Conservation (phyloP, 345 rosid genomes). For the Psidium friedrichsthalianum region DNA sequence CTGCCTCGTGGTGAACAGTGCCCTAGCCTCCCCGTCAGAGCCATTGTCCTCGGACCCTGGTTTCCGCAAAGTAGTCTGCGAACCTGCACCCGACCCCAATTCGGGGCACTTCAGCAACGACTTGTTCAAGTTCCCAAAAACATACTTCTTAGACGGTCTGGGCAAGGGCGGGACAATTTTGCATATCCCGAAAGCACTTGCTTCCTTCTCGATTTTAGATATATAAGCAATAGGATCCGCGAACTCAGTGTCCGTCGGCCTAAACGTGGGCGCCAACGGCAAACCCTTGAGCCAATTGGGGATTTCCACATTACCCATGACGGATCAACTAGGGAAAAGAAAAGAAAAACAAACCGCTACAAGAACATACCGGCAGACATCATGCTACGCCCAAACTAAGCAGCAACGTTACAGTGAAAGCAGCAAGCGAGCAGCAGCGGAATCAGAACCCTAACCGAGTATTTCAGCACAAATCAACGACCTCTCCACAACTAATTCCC, state of each 20-base stretch:
- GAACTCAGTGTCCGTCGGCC: conserved; percentile 96
- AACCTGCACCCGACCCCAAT: conserved; percentile 32
- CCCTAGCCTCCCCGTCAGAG: conserved; percentile 43
- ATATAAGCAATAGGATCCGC: conserved; percentile 97
- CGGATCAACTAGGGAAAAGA: neutral
- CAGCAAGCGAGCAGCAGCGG: neutral
- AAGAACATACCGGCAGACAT: neutral
- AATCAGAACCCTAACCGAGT: neutral
- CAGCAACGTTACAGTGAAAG: neutral
- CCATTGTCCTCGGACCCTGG: conserved; percentile 10
- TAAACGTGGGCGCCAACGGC: conserved; percentile 85
- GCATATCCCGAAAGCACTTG: conserved; percentile 88
- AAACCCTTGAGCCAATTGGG: conserved; percentile 80
- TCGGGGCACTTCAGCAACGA: conserved; percentile 74
- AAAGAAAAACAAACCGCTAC: conserved; percentile 1
- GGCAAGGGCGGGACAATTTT: conserved; percentile 95
- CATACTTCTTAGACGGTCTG: conserved; percentile 83
- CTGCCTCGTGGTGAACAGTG: conserved; percentile 90
- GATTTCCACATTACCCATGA: conserved; percentile 80
- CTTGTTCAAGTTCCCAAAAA: conserved; percentile 67
- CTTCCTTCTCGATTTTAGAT: conserved; percentile 94
- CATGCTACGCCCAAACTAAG: neutral
- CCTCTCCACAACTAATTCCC: neutral
- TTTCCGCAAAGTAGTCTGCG: conserved; percentile 16
- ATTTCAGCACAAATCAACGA: neutral